A percentile compares a stretch with the other conserved stretches of the same genome.
These are phyloP conservation scores for Cenococcum geophilum DNA, from an alignment of 495 filamentous ascomycete species.

Conservation along the genomic window DNA sequence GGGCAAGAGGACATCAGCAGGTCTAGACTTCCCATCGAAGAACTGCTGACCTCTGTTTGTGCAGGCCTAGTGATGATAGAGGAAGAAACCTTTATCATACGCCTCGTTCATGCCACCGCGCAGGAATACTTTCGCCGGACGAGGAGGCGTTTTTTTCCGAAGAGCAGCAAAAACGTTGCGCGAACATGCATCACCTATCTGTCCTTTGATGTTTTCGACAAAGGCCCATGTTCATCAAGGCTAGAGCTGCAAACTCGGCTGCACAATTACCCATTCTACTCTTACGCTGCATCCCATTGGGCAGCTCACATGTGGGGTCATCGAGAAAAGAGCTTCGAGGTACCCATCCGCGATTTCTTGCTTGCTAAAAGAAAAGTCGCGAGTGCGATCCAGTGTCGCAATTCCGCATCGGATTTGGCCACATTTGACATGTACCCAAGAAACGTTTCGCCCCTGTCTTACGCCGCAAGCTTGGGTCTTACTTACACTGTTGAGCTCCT, in stretches of 20 bases:
- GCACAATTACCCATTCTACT: not conserved
- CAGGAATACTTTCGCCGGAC: not conserved
- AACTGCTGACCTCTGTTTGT: not conserved
- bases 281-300: slow-evolving; percentile 5
- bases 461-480: not conserved
- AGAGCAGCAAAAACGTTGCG: not conserved
- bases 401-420: not conserved
- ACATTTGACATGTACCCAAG: not conserved
- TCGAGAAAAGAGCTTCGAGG: not conserved
- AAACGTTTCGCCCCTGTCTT: not conserved
- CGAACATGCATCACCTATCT: slow-evolving; percentile 1
- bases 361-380: not conserved
- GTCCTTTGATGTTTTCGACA: slow-evolving; percentile 3
- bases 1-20: not conserved
- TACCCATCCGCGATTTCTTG: not conserved
- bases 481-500: not conserved
- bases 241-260: not conserved
- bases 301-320: not conserved
- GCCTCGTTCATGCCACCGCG: not conserved
- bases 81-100: not conserved
- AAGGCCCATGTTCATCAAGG: not conserved
- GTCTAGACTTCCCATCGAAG: not conserved
- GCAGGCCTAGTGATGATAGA: not conserved
- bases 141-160: not conserved
- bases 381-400: not conserved